Conservation (phyloP, 2,329 filamentous ascomycete species). For the Colletotrichum chrysophilum region DNA sequence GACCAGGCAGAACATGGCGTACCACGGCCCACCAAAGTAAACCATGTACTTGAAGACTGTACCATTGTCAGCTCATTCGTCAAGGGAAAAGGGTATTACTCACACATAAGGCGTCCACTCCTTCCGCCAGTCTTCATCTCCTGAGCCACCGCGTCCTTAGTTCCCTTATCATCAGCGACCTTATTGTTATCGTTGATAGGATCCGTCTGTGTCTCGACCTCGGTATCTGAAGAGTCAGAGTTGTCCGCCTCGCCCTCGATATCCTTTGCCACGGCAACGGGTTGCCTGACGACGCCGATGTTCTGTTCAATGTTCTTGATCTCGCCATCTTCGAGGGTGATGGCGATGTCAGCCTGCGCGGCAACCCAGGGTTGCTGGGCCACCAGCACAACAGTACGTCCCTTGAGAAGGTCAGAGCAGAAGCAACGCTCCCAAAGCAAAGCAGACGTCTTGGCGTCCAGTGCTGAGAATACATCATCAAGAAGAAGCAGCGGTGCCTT, state of each 20-base stretch:
- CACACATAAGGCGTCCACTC: constrained; percentile 49
- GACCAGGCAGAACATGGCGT: constrained; percentile 43
- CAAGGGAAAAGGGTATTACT: constrained; percentile 19
- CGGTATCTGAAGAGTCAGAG: constrained; percentile 25
- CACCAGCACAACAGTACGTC: constrained; percentile 61
- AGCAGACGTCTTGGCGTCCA: constrained; percentile 63
- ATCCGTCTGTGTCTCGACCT: constrained; percentile 32
- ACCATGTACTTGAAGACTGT: constrained; percentile 55
- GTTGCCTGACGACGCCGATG: constrained; percentile 48
- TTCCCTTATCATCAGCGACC: constrained; percentile 37
- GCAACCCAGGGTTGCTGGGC: constrained; percentile 61
- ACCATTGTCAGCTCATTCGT: constrained; percentile 10
- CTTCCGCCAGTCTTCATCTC: constrained; percentile 53
- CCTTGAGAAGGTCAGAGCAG: constrained; percentile 57
- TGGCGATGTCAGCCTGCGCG: constrained; percentile 52
- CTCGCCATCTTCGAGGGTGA: constrained; percentile 51
- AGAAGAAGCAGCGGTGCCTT: constrained; percentile 59
- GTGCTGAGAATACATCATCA: constrained; percentile 64
- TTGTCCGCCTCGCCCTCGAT: constrained; percentile 38
- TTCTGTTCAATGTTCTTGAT: constrained; percentile 47
- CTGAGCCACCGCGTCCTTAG: constrained; percentile 49
- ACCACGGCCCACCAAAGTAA: constrained; percentile 52
- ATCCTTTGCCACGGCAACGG: constrained; percentile 47
- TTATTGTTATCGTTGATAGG: constrained; percentile 36
- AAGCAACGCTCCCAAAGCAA: constrained; percentile 63